These are phyloP conservation scores for Tylopilus rubrobrunneus DNA, from an alignment of 768 basidiomycete species.

Conservation along the genomic window DNA sequence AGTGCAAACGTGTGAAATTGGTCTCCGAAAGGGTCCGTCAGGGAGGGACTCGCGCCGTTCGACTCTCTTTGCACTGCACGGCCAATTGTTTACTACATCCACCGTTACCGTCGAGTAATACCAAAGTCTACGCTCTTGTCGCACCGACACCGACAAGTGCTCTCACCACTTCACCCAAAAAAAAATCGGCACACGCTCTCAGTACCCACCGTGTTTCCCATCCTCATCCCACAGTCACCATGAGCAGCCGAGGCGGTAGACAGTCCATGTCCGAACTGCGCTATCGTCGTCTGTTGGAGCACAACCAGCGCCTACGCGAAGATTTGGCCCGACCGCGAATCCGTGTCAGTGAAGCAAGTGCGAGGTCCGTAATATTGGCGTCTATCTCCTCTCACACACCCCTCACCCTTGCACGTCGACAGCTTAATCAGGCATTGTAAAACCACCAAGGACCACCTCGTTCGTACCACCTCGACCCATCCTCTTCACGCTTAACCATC, in stretches of 20 bases:
- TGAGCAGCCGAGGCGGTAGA: constrained; percentile 62
- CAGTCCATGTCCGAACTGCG: constrained; percentile 81
- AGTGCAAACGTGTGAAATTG: constrained; percentile 23
- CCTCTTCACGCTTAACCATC: constrained; percentile 2
- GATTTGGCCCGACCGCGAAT: constrained; percentile 70
- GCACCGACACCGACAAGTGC: not conserved
- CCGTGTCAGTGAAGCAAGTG: constrained; percentile 68
- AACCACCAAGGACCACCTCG: constrained; percentile 67
- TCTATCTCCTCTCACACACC: not conserved
- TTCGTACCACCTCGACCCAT: constrained; percentile 29
- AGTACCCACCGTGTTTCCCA: not conserved
- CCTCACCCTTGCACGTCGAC: constrained; percentile 10
- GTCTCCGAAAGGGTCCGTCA: constrained; percentile 10
- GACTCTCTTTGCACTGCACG: not conserved
- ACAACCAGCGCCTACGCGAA: constrained; percentile 68
- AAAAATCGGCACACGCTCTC: not conserved
- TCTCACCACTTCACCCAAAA: constrained; percentile 1
- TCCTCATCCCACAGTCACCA: constrained; percentile 24
- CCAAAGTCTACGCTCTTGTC: not conserved
- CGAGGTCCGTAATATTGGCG: constrained; percentile 43
- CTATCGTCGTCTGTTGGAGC: constrained; percentile 71
- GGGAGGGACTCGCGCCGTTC: not conserved
- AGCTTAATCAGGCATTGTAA: constrained; percentile 76
- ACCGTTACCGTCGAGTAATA: not conserved
- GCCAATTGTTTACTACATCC: constrained; percentile 9